Conservation (phyloP, 163 green algal species). For the Scenedesmus sp. region DNA sequence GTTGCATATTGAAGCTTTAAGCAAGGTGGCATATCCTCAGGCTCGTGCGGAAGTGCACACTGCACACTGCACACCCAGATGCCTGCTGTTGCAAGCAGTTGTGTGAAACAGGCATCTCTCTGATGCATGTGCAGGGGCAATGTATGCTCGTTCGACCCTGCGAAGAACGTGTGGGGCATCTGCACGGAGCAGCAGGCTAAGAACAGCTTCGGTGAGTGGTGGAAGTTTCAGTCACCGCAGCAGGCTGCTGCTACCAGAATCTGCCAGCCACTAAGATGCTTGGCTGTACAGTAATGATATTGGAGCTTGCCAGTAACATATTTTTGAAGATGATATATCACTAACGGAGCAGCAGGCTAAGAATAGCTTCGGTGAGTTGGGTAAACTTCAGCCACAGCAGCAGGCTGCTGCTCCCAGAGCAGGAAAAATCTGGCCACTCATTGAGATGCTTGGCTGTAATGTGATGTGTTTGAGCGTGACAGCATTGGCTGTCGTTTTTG, state of each 20-base stretch:
- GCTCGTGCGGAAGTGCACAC: background rate
- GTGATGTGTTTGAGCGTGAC: no score
- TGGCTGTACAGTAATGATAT: no score
- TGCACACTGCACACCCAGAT: background rate
- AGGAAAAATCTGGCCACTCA: no score
- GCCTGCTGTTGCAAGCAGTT: background rate
- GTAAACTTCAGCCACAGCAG: no score
- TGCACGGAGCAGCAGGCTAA: slow-evolving; percentile 16
- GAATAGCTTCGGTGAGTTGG: slow-evolving; percentile 18
- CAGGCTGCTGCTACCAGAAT: background rate
- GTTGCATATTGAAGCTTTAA: background rate
- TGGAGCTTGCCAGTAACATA: no score
- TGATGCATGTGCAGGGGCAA: background rate
- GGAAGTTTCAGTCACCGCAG: background rate
- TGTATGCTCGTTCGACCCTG: slow-evolving; percentile 2
- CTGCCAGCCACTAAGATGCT: background rate
- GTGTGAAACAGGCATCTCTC: background rate
- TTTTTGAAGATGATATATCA: no score
- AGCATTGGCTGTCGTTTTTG: no score
- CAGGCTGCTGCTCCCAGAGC: background rate
- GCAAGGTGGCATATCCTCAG: no score
- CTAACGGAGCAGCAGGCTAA: background rate
- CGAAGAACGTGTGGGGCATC: background rate
- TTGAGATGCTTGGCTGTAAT: no score
- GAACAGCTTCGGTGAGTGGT: slow-evolving; percentile 23